Conservation (phyloP, 768 basidiomycete species). For the Leccinum aurantiacum region DNA sequence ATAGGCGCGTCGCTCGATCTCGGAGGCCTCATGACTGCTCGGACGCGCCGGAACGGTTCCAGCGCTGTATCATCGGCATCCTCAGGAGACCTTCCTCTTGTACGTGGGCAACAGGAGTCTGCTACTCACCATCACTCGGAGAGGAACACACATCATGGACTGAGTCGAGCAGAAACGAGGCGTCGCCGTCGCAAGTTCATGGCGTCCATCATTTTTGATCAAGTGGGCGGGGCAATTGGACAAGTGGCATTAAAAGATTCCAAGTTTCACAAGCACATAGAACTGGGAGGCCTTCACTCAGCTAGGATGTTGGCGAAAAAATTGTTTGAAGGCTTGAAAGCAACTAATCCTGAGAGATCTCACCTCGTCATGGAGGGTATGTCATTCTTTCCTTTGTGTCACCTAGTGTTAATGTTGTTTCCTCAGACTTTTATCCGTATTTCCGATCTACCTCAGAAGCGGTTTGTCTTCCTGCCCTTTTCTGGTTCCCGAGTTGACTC, state of each 20-base stretch:
- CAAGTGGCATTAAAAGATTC: conserved; percentile 71
- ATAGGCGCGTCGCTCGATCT: conserved; percentile 40
- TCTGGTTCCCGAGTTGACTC: background rate
- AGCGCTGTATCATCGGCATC: conserved; percentile 7
- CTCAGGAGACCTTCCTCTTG: background rate
- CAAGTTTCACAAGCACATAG: conserved; percentile 54
- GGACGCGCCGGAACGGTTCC: conserved; percentile 18
- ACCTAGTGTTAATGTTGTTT: conserved; percentile 1
- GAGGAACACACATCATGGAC: conserved; percentile 15
- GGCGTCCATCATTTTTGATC: conserved; percentile 69
- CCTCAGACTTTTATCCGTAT: conserved; percentile 73
- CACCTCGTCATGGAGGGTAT: conserved; percentile 68
- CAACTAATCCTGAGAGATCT: conserved; percentile 56
- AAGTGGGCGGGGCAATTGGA: conserved; percentile 61
- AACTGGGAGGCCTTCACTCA: conserved; percentile 57
- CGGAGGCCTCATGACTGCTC: conserved; percentile 15
- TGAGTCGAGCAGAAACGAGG: conserved; percentile 34
- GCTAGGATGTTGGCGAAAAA: conserved; percentile 68
- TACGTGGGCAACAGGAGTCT: conserved; percentile 17
- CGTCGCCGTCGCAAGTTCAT: conserved; percentile 51
- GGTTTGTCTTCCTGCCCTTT: conserved; percentile 31
- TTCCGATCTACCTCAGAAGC: conserved; percentile 73
- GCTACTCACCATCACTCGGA: conserved; percentile 8
- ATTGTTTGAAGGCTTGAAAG: conserved; percentile 60
- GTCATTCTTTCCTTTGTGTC: conserved; percentile 9